Percentiles rank a stretch among this genome's conserved stretches.
phyloP scores from a whole-genome alignment of 192 early-diverging fungal species.

The Gonapodya sp. region DNA sequence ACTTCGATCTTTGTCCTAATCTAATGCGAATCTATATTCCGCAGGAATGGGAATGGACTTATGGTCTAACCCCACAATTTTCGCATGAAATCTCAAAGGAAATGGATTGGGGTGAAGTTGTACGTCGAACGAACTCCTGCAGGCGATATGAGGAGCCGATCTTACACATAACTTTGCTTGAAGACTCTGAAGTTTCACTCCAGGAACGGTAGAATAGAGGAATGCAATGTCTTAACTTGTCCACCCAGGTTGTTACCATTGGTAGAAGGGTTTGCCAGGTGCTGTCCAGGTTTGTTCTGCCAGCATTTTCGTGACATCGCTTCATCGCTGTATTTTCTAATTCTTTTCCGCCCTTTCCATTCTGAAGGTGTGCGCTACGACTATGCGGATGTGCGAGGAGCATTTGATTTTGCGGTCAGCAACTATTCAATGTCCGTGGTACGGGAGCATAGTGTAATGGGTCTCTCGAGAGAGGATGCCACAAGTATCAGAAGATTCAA shows the following conservation, averaged over 20 bases:
- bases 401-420: neutral
- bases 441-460: neutral
- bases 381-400: neutral
- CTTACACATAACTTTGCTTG: too few relatives aligned
- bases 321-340: neutral
- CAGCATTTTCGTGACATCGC: neutral
- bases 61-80: slow-evolving; percentile 86
- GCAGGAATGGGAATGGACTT: slow-evolving; percentile 79
- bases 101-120: slow-evolving; percentile 38
- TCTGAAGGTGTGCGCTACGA: neutral
- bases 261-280: neutral
- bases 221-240: neutral
- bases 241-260: neutral
- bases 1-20: neutral
- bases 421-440: neutral
- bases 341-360: too few relatives aligned
- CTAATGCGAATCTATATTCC: neutral
- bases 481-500: neutral
- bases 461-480: neutral
- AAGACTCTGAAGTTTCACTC: neutral
- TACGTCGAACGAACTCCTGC: neutral
- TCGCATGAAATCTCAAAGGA: slow-evolving; percentile 36
- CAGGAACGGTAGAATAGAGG: neutral
- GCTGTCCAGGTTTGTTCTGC: neutral
- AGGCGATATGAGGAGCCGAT: too few relatives aligned